Evolutionary conservation across 2,329 filamentous ascomycete species (phyloP).

Genomic region (Phialophora macrospora): DNA sequence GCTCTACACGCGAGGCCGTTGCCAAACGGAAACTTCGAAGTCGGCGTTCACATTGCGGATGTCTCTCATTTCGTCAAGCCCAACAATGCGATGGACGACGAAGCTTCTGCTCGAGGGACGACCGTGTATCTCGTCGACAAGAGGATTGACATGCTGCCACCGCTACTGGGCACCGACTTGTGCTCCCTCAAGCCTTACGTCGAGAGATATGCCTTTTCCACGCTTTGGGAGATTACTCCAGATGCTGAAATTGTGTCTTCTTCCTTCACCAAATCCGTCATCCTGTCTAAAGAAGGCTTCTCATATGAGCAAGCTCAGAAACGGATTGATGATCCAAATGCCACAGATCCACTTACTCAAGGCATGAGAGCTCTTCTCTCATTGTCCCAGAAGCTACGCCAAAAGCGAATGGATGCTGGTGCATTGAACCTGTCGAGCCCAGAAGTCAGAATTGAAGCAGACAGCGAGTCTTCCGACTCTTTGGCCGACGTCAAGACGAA

Average conservation of each 20-base stretch:
- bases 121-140: conserved; percentile 98
- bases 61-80: conserved; percentile 99
- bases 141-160: conserved; percentile 98
- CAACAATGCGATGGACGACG: conserved; percentile 93
- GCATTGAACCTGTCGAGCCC: conserved; percentile 96
- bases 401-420: conserved; percentile 95
- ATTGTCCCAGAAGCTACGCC: conserved; percentile 89
- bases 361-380: conserved; percentile 86
- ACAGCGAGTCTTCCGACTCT: conserved; percentile 85
- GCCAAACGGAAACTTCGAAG: conserved; percentile 91
- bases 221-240: conserved; percentile 84
- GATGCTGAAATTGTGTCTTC: conserved; percentile 82
- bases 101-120: conserved; percentile 91
- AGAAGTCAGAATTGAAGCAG: conserved; percentile 93
- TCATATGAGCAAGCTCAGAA: conserved; percentile 96
- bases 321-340: conserved; percentile 85
- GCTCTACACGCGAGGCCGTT: conserved; percentile 84
- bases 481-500: conserved; percentile 92
- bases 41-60: conserved; percentile 97
- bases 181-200: conserved; percentile 97
- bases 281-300: conserved; percentile 94
- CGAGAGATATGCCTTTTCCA: conserved; percentile 87
- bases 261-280: conserved; percentile 97
- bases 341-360: conserved; percentile 84
- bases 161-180: conserved; percentile 91